Evolutionary conservation across 257 asterid species (phyloP), one percentile per base, ranked within the genome.

Genomic region (Gentiana straminea): DNA sequence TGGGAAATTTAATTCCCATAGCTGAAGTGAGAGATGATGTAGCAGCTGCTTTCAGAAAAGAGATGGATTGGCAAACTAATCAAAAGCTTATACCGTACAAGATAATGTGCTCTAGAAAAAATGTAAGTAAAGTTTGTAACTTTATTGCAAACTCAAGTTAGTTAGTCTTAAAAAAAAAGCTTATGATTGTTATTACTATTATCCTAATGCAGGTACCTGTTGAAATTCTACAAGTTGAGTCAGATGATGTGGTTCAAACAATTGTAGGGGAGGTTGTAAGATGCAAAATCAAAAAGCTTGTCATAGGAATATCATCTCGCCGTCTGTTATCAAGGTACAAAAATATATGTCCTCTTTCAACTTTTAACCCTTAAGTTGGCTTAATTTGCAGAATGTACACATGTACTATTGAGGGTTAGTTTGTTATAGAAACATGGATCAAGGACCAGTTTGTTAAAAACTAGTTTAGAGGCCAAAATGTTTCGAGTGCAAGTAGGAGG

Each of bases 21-120:
- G 66, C 95, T 45, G 81, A 82, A 82, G 94, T 82, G 43, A 81
- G 91, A 56, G 92, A 80, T 5, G 96, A 90, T 54, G 77, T 84
- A 3, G 95, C 79, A n/a, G 70, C 73, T 60, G 92, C 98, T 37
- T 86, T 49, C 70, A 72, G 68, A 41, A 76, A 77, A 76, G 96
- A 90, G 52, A 66, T 80, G 38, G 95, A 82, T 66, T 79, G 91
- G 84, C 78, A 84, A 73, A 73, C 68, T 46, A 62, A 53, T 13
- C 81, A 84, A 60, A 86, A 79, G 71, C 84, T 90, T 73, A 82
- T 72, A 45, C 96, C 89, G 24, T 86, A 67, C 82, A 75, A 76
- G 72, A 76, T 45, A 62, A 73, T 90, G 80, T 86, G 86, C 59
- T 38, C 37, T 54, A 74, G 61, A 63, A 73, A 77, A 72, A 79